These are phyloP conservation scores for Fusarium torreyae DNA, from an alignment of 2,329 filamentous ascomycete genomes.

Conservation along the genomic window DNA sequence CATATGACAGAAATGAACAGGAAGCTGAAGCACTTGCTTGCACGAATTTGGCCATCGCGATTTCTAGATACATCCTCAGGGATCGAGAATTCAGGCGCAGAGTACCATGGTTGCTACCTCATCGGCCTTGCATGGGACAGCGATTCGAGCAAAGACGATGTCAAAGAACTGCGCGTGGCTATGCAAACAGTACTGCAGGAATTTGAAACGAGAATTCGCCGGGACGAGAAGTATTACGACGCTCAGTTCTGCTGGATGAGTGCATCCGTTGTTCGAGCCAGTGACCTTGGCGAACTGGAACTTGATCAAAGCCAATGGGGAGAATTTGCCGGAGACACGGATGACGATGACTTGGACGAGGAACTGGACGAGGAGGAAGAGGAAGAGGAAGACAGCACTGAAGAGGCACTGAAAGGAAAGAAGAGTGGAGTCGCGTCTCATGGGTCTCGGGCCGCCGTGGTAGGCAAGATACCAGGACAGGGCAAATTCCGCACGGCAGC, in stretches of 20 bases:
- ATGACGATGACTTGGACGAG: conserved; percentile 61
- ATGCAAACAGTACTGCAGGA: conserved; percentile 62
- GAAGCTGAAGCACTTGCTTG: conserved; percentile 64
- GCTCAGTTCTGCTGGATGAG: conserved; percentile 65
- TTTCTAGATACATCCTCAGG: conserved; percentile 61
- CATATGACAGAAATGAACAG: conserved; percentile 67
- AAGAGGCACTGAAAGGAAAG: conserved; percentile 18
- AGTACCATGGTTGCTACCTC: conserved; percentile 74
- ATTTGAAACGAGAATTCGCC: conserved; percentile 65
- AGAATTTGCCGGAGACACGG: conserved; percentile 47
- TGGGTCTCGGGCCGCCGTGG: conserved; percentile 32
- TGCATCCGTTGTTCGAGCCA: conserved; percentile 56
- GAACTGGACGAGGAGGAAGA: conserved; percentile 58
- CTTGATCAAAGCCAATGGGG: conserved; percentile 67
- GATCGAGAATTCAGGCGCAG: conserved; percentile 52
- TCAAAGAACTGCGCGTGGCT: conserved; percentile 58
- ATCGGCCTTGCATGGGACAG: conserved; percentile 66
- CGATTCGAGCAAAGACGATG: conserved; percentile 57
- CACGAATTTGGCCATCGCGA: conserved; percentile 74
- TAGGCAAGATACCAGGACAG: conserved; percentile 52
- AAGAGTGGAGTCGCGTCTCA: conserved; percentile 14
- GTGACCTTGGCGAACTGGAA: conserved; percentile 59
- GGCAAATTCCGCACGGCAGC: conserved; percentile 69
- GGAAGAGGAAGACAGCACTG: conserved; percentile 46
- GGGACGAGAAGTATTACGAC: conserved; percentile 66